phyloP scores from a whole-genome alignment of 495 filamentous ascomycete species.

The Hyaloscypha finlandica region DNA sequence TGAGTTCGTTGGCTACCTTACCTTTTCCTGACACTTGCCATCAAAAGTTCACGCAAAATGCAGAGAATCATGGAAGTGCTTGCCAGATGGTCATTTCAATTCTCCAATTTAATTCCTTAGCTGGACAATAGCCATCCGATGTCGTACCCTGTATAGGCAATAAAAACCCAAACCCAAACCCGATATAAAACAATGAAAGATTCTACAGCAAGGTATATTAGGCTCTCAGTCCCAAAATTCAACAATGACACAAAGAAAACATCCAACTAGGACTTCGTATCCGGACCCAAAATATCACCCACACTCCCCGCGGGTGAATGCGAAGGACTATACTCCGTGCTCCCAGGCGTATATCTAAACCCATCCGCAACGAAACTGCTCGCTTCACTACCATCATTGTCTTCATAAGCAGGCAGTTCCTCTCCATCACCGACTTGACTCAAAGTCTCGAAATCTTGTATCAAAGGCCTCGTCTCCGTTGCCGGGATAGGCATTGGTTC shows the following conservation, averaged over 20 bases:
- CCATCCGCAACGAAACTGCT: constrained; percentile 39
- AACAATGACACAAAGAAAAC: not conserved
- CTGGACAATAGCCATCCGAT: not conserved
- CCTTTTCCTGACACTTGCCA: no score
- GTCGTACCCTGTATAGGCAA: not conserved
- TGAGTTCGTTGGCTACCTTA: no score
- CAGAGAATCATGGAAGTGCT: no score
- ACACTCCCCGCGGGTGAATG: constrained; percentile 24
- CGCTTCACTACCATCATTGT: constrained; percentile 31
- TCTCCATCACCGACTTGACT: constrained; percentile 34
- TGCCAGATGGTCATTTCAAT: no score
- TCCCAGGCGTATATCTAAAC: constrained; percentile 38
- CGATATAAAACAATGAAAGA: not conserved
- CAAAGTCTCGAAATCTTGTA: constrained; percentile 22
- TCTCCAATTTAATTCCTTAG: not conserved
- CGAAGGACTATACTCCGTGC: constrained; percentile 26
- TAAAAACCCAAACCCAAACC: not conserved
- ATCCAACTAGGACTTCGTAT: constrained; percentile 9
- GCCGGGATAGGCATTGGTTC: not conserved
- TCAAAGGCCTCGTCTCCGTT: not conserved
- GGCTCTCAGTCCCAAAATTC: not conserved
- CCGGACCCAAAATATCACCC: constrained; percentile 27
- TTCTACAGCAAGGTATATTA: constrained; percentile 16
- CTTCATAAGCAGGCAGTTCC: constrained; percentile 41
- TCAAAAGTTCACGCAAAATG: no score